phyloP scores from a whole-genome alignment of 2,329 filamentous ascomycete species.

The Aspergillus spinulosporus region DNA sequence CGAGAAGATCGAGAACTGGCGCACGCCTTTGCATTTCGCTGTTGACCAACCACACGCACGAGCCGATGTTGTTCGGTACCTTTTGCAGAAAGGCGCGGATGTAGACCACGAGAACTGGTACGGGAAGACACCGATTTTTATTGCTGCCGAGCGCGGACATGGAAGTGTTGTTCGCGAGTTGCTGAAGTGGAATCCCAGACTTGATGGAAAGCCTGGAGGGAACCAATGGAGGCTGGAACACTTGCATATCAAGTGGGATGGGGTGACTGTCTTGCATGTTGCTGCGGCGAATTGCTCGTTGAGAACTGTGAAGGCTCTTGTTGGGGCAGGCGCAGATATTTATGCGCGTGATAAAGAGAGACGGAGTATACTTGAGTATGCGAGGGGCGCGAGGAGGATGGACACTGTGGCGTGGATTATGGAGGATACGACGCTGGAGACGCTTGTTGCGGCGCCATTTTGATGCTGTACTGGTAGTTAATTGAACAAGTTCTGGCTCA shows the following conservation, averaged over 20 bases:
- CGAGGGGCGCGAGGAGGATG: not conserved
- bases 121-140: not conserved
- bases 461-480: not conserved
- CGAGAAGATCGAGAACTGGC: not conserved
- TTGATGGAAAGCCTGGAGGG: not conserved
- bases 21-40: conserved; percentile 4
- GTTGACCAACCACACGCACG: not conserved
- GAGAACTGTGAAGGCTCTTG: not conserved
- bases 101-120: not conserved
- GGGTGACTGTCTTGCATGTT: not conserved
- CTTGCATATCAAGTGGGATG: not conserved
- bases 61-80: not conserved
- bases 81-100: not conserved
- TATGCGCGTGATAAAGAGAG: not conserved
- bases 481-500: no score
- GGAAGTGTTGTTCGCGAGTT: not conserved
- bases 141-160: not conserved
- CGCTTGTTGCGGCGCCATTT: not conserved
- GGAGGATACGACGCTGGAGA: conserved; percentile 3
- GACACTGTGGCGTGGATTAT: conserved; percentile 4
- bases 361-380: not conserved
- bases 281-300: not conserved
- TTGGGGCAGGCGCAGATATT: not conserved
- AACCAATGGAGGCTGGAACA: not conserved
- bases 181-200: not conserved